phyloP scores from a whole-genome alignment of 2,329 filamentous ascomycete genomes.

The Arthrobotrys sphaeroides region DNA sequence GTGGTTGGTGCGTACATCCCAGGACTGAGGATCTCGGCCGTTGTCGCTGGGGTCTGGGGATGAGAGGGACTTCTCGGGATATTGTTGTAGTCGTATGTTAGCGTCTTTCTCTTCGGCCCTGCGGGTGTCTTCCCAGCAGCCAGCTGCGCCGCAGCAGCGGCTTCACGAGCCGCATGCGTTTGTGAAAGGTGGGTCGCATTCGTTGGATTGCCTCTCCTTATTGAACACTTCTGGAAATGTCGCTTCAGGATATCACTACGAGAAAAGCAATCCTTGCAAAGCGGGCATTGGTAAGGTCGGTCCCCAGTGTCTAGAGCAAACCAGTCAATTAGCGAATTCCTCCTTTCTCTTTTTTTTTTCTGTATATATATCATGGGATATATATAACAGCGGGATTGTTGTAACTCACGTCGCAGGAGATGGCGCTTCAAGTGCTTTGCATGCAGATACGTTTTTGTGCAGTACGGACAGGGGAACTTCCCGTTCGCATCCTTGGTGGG shows the following conservation, averaged over 20 bases:
- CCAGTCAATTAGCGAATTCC: slow-evolving; percentile 60
- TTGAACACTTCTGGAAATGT: slow-evolving; percentile 98
- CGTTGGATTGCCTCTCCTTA: slow-evolving; percentile 92
- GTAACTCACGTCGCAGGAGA: slow-evolving; percentile 78
- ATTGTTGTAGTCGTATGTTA: slow-evolving; percentile 36
- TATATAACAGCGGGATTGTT: slow-evolving; percentile 57
- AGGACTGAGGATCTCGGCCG: slow-evolving; percentile 42
- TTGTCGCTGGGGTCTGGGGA: slow-evolving; percentile 43
- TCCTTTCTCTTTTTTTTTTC: too few relatives aligned
- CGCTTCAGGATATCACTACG: slow-evolving; percentile 98
- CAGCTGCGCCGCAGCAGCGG: slow-evolving; percentile 63
- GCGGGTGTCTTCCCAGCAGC: slow-evolving; percentile 37
- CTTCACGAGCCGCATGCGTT: slow-evolving; percentile 77
- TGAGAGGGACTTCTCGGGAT: slow-evolving; percentile 46
- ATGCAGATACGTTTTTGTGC: slow-evolving; percentile 97
- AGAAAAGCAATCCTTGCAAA: slow-evolving; percentile 97
- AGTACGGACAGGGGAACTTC: slow-evolving; percentile 97
- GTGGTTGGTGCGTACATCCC: slow-evolving; percentile 45
- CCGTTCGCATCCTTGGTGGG: slow-evolving; percentile 96
- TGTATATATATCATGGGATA: neutral
- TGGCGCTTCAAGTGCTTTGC: slow-evolving; percentile 98
- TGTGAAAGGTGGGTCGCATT: slow-evolving; percentile 94
- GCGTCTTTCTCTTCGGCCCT: slow-evolving; percentile 33
- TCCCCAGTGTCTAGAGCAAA: slow-evolving; percentile 83
- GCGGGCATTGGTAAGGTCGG: slow-evolving; percentile 95